Conservation (phyloP, 1,284 basidiomycete genomes). For the Ustilago vetiveriae region DNA sequence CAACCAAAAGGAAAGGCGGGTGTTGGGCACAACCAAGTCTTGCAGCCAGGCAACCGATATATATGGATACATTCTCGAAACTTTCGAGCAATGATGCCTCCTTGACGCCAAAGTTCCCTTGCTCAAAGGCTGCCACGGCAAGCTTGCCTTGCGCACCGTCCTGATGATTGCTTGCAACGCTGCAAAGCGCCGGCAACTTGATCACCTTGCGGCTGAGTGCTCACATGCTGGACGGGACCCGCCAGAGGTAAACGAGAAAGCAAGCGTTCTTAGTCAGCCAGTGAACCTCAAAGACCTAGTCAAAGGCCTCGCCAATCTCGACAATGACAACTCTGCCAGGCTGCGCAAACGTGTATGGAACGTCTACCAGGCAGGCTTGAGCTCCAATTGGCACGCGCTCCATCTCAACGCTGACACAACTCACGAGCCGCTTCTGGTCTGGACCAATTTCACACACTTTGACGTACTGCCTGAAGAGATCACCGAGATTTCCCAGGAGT, state of each 20-base stretch:
- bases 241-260: background rate
- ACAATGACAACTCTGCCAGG: background rate
- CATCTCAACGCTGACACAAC: background rate
- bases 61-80: background rate
- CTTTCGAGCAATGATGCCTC: constrained; percentile 1
- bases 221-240: no score
- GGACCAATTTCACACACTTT: constrained; percentile 27
- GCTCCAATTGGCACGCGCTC: no score
- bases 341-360: background rate
- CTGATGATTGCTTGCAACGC: constrained; percentile 26
- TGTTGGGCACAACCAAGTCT: no score
- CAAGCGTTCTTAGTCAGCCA: background rate
- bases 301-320: background rate
- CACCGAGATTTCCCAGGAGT: constrained; percentile 9
- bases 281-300: constrained; percentile 3
- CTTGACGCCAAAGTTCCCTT: background rate
- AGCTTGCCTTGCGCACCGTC: constrained; percentile 8
- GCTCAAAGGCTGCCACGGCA: constrained; percentile 13
- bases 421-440: background rate
- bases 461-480: constrained; percentile 6
- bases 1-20: no score
- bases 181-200: background rate
- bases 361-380: background rate
- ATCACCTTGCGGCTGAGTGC: no score
- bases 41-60: background rate